These are phyloP conservation scores for Schwanniomyces yamadae DNA, from an alignment of 805 yeast species.

Conservation along the genomic window DNA sequence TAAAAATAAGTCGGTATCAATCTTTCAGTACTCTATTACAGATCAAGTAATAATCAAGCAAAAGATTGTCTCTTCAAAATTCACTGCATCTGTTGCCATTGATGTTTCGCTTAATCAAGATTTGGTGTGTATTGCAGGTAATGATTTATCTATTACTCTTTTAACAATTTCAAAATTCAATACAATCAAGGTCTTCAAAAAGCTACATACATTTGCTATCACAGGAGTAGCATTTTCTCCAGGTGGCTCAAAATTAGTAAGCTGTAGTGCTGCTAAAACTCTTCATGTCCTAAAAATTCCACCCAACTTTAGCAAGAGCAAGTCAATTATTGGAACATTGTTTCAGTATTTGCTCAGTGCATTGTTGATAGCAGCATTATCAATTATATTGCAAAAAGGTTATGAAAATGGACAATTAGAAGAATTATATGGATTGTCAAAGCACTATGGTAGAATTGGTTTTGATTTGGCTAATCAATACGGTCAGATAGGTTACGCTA, in stretches of 20 bases:
- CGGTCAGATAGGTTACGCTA: conserved; percentile 17
- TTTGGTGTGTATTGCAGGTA: conserved; percentile 57
- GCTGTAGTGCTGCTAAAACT: conserved; percentile 76
- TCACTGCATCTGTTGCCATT: conserved; percentile 54
- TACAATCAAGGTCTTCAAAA: conserved; percentile 48
- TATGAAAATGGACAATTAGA: conserved; percentile 37
- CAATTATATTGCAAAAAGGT: conserved; percentile 32
- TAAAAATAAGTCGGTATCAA: conserved; percentile 35
- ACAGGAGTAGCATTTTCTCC: conserved; percentile 72
- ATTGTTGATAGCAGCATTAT: conserved; percentile 29
- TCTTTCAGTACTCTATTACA: conserved; percentile 45
- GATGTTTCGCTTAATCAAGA: conserved; percentile 44
- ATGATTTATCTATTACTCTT: conserved; percentile 66
- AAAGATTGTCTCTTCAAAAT: conserved; percentile 42
- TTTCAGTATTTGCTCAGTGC: conserved; percentile 36
- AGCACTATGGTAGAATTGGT: conserved; percentile 12
- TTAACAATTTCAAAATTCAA: conserved; percentile 52
- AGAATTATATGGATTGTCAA: conserved; percentile 18
- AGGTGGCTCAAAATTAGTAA: conserved; percentile 62
- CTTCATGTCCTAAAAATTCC: conserved; percentile 65
- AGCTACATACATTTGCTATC: conserved; percentile 76
- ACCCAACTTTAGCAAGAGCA: conserved; percentile 40
- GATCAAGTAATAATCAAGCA: conserved; percentile 43
- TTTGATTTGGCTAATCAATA: conserved; percentile 19
- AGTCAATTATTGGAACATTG: conserved; percentile 34